Evolutionary conservation across 495 filamentous ascomycete genomes (phyloP), one percentile per base, ranked within the genome.

Genomic region (Margaritispora aquatica): DNA sequence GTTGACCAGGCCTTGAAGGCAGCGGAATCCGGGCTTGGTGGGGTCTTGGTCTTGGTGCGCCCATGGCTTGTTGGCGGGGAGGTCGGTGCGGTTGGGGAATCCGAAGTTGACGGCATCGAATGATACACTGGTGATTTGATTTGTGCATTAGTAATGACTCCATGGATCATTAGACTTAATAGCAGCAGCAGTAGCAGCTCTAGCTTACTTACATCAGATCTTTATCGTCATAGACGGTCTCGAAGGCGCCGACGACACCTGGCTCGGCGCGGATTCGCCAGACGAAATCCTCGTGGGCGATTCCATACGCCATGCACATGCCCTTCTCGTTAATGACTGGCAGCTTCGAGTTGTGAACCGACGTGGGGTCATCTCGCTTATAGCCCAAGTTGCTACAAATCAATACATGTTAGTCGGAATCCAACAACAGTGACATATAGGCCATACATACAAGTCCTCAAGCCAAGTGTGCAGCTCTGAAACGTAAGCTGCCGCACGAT

Each of bases 1-100:
- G 62, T 78, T 78, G 0, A 78, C 66, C 13, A 80, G 64, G n/a
- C 75, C 77, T 62, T 80, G 77, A 23, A 77, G 63, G 56, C 75
- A 77, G 48, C 69, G 66, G 67, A 78, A 74, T 26, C 74, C 74
- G 29, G 63, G 69, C 22, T 71, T 70, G 5, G 60, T 54, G 7
- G 75, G 75, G 48, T 72, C 64, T 59, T 80, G 77, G 50, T 80
- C 77, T 49, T 71, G 68, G 54, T 80, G 76, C 1, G 75, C 74
- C 76, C 76, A 78, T 23, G 75, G 72, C 19, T 69, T 73, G 63
- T 75, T 73, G 50, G 63, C 53, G 2, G 69, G 52, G 24, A 74
- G 26, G 57, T 75, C 71, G 29, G 59, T 69, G 10, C 67, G 72
- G 27, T 72, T 72, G 7, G 74, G 63, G 51, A 75, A 73, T 22